These are phyloP conservation scores for Candida anglica DNA, from an alignment of 805 yeast genomes.

Conservation along the genomic window DNA sequence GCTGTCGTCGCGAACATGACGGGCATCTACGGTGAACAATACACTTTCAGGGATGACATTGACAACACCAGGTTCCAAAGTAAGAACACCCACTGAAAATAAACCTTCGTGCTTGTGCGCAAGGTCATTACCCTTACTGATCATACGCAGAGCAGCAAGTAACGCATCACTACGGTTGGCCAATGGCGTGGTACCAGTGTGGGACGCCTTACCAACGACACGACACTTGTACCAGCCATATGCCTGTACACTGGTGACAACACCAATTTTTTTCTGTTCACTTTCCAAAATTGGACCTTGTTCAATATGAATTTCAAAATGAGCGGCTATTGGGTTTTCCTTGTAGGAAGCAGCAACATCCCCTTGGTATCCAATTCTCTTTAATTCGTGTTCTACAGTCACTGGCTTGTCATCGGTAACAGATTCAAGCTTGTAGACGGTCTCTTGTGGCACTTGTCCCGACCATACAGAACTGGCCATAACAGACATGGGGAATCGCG, in stretches of 20 bases:
- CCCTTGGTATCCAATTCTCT: constrained; percentile 63
- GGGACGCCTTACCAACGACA: constrained; percentile 63
- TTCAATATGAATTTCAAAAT: constrained; percentile 72
- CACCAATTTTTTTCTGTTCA: constrained; percentile 53
- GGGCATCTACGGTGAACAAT: constrained; percentile 54
- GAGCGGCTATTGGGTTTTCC: constrained; percentile 57
- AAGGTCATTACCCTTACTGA: constrained; percentile 50
- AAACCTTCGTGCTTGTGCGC: constrained; percentile 51
- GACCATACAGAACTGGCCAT: constrained; percentile 72
- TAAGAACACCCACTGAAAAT: constrained; percentile 56
- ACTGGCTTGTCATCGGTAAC: constrained; percentile 47
- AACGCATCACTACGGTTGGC: constrained; percentile 58
- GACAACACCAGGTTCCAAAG: constrained; percentile 55
- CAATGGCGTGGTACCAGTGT: constrained; percentile 73
- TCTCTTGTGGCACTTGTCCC: constrained; percentile 42
- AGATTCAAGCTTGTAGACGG: constrained; percentile 48
- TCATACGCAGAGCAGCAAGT: constrained; percentile 54
- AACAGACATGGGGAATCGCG: constrained; percentile 65
- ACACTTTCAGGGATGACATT: constrained; percentile 67
- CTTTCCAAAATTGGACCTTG: constrained; percentile 72
- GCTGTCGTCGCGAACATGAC: constrained; percentile 49
- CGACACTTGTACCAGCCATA: constrained; percentile 56
- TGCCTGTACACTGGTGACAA: constrained; percentile 66
- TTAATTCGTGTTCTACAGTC: constrained; percentile 51
- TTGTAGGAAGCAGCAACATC: constrained; percentile 42